Conservation (phyloP, 2,329 filamentous ascomycete genomes). For the Fusarium fujikuroi region DNA sequence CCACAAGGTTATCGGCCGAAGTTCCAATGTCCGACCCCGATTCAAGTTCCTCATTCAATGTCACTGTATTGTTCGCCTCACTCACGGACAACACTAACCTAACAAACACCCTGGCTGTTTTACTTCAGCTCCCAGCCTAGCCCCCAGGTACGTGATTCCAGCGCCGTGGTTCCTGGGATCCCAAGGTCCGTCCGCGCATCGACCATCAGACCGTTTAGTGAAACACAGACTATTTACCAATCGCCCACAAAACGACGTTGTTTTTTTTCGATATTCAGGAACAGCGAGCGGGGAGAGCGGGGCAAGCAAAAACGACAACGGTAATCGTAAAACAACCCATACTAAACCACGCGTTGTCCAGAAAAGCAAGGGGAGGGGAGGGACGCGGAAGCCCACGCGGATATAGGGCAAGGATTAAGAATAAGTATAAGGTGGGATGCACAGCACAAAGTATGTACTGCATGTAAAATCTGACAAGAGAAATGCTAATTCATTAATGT, state of each 20-base stretch:
- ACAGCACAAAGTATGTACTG: neutral
- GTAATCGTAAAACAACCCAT: neutral
- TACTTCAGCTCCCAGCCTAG: conserved; percentile 6
- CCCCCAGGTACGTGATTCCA: neutral
- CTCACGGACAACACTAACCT: neutral
- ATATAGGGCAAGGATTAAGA: conserved; percentile 17
- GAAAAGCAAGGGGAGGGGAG: neutral
- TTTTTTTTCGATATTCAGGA: conserved; percentile 5
- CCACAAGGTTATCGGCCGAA: neutral
- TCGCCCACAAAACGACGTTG: neutral
- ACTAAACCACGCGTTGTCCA: neutral
- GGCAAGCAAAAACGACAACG: neutral
- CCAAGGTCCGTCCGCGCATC: neutral
- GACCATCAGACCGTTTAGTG: neutral
- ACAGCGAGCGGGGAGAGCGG: neutral
- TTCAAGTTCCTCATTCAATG: neutral
- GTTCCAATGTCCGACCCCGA: neutral
- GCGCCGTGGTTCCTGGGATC: conserved; percentile 15
- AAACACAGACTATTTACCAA: neutral
- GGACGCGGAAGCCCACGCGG: neutral
- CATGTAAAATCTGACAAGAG: neutral
- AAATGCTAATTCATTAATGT: neutral
- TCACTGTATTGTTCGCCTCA: conserved; percentile 1
- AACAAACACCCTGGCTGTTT: neutral
- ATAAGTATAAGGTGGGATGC: neutral